These are phyloP conservation scores for Penicillium sp. DNA, from an alignment of 2,329 filamentous ascomycete genomes.

Conservation along the genomic window DNA sequence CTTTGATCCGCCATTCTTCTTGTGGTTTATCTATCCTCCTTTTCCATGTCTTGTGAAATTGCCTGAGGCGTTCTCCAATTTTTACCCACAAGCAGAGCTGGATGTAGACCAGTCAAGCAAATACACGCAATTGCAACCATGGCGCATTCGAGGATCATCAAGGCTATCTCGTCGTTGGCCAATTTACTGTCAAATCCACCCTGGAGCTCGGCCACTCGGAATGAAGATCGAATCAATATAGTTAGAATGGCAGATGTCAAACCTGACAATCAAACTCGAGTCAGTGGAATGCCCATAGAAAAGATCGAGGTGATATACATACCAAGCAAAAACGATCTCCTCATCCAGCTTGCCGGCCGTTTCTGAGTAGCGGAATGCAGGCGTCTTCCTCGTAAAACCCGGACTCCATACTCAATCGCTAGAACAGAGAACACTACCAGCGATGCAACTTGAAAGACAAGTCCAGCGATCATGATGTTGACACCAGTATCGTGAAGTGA, in stretches of 20 bases:
- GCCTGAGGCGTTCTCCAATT: neutral
- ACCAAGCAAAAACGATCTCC: constrained; percentile 1
- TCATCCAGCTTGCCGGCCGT: neutral
- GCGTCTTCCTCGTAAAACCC: constrained; percentile 1
- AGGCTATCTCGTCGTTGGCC: constrained; percentile 44
- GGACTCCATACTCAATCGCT: constrained; percentile 4
- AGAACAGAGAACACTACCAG: constrained; percentile 5
- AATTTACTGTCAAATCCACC: constrained; percentile 41
- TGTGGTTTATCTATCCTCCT: neutral
- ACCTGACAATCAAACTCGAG: constrained; percentile 9
- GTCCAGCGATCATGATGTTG: constrained; percentile 18
- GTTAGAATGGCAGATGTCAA: constrained; percentile 36
- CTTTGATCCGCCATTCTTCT: neutral
- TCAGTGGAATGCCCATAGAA: neutral
- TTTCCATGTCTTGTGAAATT: neutral
- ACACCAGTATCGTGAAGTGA: neutral
- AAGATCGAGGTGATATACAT: neutral
- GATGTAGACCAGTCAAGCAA: constrained; percentile 43
- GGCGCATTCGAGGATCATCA: constrained; percentile 47
- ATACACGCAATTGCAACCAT: constrained; percentile 45
- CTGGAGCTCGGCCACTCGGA: constrained; percentile 44
- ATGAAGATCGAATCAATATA: constrained; percentile 44
- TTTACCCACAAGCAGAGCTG: constrained; percentile 23
- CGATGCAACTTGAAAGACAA: constrained; percentile 9
- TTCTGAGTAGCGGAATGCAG: neutral